Conservation (phyloP, 2,329 filamentous ascomycete genomes). For the Penicillium decumbens region DNA sequence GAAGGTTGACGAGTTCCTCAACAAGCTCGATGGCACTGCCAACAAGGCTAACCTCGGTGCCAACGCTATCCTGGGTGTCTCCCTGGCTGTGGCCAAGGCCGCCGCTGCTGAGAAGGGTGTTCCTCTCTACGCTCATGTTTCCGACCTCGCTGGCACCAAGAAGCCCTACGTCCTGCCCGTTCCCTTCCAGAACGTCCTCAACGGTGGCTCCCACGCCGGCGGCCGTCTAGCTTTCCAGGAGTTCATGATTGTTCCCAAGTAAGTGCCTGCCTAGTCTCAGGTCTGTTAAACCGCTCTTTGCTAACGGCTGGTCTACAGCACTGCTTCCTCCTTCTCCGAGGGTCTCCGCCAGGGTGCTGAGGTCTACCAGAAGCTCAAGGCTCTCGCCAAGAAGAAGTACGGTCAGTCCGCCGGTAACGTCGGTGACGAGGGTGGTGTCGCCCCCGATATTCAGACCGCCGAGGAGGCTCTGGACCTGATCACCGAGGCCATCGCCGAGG, state of each 20-base stretch:
- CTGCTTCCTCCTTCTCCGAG: constrained; percentile 87
- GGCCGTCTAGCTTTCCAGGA: constrained; percentile 93
- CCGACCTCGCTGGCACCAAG: constrained; percentile 82
- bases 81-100: constrained; percentile 79
- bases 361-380: constrained; percentile 97
- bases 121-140: constrained; percentile 82
- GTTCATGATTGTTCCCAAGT: constrained; percentile 90
- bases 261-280: constrained; percentile 34
- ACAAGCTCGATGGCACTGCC: constrained; percentile 73
- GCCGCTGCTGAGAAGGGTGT: constrained; percentile 84
- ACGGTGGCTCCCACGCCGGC: constrained; percentile 94
- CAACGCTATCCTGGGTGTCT: constrained; percentile 84
- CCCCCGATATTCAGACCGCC: constrained; percentile 94
- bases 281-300: background rate
- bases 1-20: constrained; percentile 78
- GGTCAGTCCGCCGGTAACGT: constrained; percentile 98
- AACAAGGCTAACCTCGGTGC: constrained; percentile 87
- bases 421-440: constrained; percentile 98
- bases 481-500: constrained; percentile 85
- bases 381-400: constrained; percentile 98
- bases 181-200: constrained; percentile 91
- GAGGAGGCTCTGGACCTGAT: constrained; percentile 97
- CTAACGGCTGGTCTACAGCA: constrained; percentile 42
- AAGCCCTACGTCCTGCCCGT: constrained; percentile 87
- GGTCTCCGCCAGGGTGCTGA: constrained; percentile 93